These are phyloP conservation scores for Taphrina wiesneri DNA, from an alignment of 1,139 yeast genomes.

Conservation along the genomic window DNA sequence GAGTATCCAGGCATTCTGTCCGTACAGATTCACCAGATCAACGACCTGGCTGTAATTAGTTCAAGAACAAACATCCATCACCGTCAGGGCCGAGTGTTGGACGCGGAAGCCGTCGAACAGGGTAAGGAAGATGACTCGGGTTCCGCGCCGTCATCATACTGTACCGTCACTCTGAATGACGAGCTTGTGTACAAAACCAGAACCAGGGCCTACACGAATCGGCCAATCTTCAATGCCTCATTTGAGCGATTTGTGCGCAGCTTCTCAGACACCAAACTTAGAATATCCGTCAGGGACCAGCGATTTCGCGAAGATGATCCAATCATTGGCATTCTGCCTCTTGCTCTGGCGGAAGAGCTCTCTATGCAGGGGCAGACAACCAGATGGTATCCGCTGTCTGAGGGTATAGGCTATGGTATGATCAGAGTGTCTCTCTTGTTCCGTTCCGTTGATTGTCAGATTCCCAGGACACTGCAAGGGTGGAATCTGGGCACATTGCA, in stretches of 20 bases:
- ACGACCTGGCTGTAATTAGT: slow-evolving; percentile 20
- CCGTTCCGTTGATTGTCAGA: slow-evolving; percentile 23
- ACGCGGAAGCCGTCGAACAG: slow-evolving; percentile 26
- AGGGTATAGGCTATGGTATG: slow-evolving; percentile 35
- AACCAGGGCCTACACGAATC: slow-evolving; percentile 31
- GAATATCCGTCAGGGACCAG: slow-evolving; percentile 29
- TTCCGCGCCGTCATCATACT: slow-evolving; percentile 34
- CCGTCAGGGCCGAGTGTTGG: slow-evolving; percentile 20
- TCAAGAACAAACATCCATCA: slow-evolving; percentile 2
- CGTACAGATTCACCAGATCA: slow-evolving; percentile 34
- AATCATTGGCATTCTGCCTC: slow-evolving; percentile 33
- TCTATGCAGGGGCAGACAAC: slow-evolving; percentile 32
- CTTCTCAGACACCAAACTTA: slow-evolving; percentile 20
- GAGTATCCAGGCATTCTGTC: slow-evolving; percentile 33
- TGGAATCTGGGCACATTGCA: slow-evolving; percentile 36
- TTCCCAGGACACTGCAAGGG: slow-evolving; percentile 30
- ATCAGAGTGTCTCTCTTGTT: slow-evolving; percentile 33
- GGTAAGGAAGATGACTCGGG: slow-evolving; percentile 30
- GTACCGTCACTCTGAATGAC: slow-evolving; percentile 34
- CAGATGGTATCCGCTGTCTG: slow-evolving; percentile 33
- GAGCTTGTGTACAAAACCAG: slow-evolving; percentile 34
- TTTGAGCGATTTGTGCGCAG: slow-evolving; percentile 34
- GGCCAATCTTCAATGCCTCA: slow-evolving; percentile 35
- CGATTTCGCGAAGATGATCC: slow-evolving; percentile 36
- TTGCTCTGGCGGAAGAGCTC: slow-evolving; percentile 25